Conservation (phyloP, 2,329 filamentous ascomycete species). For the Cytospora leucostoma region DNA sequence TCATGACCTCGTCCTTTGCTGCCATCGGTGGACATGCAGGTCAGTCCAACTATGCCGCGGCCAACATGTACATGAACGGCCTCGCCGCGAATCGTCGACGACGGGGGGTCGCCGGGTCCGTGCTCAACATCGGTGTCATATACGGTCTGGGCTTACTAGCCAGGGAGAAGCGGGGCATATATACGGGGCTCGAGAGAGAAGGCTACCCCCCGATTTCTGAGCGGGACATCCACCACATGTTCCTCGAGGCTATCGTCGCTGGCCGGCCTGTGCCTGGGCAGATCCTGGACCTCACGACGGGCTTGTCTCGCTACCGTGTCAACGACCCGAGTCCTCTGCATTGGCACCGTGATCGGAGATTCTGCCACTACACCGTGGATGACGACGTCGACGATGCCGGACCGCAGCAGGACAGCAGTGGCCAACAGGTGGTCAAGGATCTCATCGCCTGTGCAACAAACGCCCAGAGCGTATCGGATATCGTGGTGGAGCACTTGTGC, state of each 20-base stretch:
- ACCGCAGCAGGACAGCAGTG: neutral
- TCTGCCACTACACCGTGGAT: constrained; percentile 41
- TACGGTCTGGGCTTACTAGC: constrained; percentile 48
- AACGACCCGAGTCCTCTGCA: constrained; percentile 37
- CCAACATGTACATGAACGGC: constrained; percentile 52
- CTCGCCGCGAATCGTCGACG: constrained; percentile 41
- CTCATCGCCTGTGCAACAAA: constrained; percentile 32
- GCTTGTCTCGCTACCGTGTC: constrained; percentile 42
- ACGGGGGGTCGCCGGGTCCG: constrained; percentile 41
- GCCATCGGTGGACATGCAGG: constrained; percentile 47
- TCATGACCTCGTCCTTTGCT: constrained; percentile 50
- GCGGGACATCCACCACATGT: constrained; percentile 52
- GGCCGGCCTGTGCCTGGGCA: constrained; percentile 37
- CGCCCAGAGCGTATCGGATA: constrained; percentile 30
- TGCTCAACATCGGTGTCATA: constrained; percentile 49
- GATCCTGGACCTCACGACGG: constrained; percentile 43
- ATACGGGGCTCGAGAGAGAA: constrained; percentile 44
- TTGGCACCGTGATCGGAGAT: constrained; percentile 48
- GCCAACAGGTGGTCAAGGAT: constrained; percentile 35
- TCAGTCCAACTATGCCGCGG: constrained; percentile 48
- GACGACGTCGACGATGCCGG: constrained; percentile 25
- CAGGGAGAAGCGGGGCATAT: constrained; percentile 43
- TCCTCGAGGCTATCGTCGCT: constrained; percentile 51
- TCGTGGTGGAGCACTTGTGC: constrained; percentile 36
- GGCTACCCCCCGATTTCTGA: constrained; percentile 53